Conservation (phyloP, 306 rosid genomes). For the Citrullus amarus region DNA sequence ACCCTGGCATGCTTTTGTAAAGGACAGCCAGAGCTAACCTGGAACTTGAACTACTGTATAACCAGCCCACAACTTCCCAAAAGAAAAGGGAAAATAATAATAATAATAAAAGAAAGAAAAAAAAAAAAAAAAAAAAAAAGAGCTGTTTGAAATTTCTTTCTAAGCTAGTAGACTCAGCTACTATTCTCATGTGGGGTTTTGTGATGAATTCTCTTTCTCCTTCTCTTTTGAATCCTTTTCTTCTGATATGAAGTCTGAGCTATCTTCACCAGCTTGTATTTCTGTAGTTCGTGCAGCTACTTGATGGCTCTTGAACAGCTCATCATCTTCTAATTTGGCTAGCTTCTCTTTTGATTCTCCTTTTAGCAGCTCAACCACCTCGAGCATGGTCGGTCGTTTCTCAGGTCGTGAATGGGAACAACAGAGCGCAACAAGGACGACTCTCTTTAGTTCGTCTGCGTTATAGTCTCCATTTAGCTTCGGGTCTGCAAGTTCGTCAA, state of each 20-base stretch:
- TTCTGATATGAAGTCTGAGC: conserved; percentile 62
- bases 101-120: neutral
- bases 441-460: conserved; percentile 72
- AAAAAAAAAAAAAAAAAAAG: neutral
- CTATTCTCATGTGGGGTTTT: conserved; percentile 11
- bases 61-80: neutral
- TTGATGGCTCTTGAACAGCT: conserved; percentile 39
- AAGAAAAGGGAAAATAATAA: neutral
- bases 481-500: conserved; percentile 59
- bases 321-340: conserved; percentile 46
- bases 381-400: conserved; percentile 68
- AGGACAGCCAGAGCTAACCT: neutral
- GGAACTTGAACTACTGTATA: neutral
- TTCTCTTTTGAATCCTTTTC: conserved; percentile 40
- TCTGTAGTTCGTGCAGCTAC: conserved; percentile 25
- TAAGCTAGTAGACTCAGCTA: neutral
- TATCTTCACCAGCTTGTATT: conserved; percentile 38
- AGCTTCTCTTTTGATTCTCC: conserved; percentile 67
- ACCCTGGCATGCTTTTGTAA: conserved; percentile 1
- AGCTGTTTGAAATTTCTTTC: neutral
- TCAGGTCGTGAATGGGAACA: conserved; percentile 65
- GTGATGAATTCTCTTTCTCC: conserved; percentile 22
- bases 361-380: conserved; percentile 67
- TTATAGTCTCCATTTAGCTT: conserved; percentile 63
- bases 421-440: conserved; percentile 48